Evolutionary conservation across 768 basidiomycete genomes (phyloP).

Genomic region (Naganishia onofrii): DNA sequence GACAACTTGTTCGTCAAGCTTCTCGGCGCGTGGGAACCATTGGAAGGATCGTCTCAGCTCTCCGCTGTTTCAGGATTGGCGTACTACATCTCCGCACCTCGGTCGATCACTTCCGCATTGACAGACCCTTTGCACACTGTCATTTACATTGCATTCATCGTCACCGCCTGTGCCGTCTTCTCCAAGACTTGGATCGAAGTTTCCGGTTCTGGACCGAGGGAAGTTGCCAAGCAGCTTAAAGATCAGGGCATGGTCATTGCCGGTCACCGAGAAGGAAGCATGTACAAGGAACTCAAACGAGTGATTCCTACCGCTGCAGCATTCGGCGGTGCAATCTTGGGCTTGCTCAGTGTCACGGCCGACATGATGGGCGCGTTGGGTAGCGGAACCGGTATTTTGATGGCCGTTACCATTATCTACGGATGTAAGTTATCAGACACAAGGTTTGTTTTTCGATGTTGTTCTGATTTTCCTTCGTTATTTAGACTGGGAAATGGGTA

Average conservation of each 20-base stretch:
- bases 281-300: constrained; percentile 99
- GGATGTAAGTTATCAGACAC: constrained; percentile 63
- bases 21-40: constrained; percentile 97
- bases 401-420: constrained; percentile 98
- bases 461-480: not conserved
- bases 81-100: constrained; percentile 98
- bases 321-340: constrained; percentile 94
- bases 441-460: not conserved
- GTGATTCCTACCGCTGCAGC: constrained; percentile 97
- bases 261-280: constrained; percentile 88
- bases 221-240: constrained; percentile 96
- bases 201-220: constrained; percentile 89
- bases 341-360: constrained; percentile 81
- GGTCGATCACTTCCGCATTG: constrained; percentile 79
- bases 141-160: constrained; percentile 87
- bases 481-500: constrained; percentile 91
- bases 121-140: constrained; percentile 90
- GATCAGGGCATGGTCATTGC: constrained; percentile 89
- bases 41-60: constrained; percentile 84
- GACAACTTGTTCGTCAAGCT: constrained; percentile 82
- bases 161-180: constrained; percentile 91
- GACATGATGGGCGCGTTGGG: constrained; percentile 96
- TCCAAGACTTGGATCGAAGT: constrained; percentile 99
- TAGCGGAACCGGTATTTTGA: constrained; percentile 77
- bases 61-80: constrained; percentile 83